Base-by-base conservation (phyloP, 495 filamentous ascomycete genomes). In the Tuber microsphaerosporum region DNA sequence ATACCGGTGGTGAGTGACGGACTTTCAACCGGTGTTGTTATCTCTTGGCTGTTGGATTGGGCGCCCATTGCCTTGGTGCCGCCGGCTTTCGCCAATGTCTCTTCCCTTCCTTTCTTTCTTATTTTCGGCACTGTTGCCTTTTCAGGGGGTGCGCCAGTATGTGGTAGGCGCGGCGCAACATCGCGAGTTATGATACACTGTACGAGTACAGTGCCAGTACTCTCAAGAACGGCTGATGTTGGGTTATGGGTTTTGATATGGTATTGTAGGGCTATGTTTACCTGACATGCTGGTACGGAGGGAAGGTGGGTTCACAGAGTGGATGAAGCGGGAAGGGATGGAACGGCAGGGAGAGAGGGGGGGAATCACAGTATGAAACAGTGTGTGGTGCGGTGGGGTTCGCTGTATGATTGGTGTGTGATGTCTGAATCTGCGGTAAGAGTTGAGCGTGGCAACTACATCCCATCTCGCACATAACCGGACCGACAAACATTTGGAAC, bases 41-140 rank as follows among this genome's bases (percentile, higher is more conserved):
- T 34, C 56, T 65, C 56, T 65, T 65, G 56, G 56, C 26, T 65
- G 56, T 65, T 65, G 56, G 56, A 34, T 65, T 65, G 56, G 56
- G 14, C 14, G 26, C 14, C 26, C 26, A 5, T n/a, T 26, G 2
- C 10, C 26, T 34, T 17, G 26, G 56, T 17, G 26, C 56, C 1
- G 14, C 26, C 51, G 51, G 10, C 51, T 56, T 26, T 56, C 10
- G 9, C 56, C 56, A 65, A 65, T 65, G 56, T 9, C 14, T 17
- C 31, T 56, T n/a, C 48, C n/a, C n/a, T 56, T 56, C 1, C 2
- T 22, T 12, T 3, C 48, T 22, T n/a, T n/a, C 22, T 56, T 17
- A 17, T 17, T 19, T 56, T 34, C 56, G 14, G 26, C 26, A 34
- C 26, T 14, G 56, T 34, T 26, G 9, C 14, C 12, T 65, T 65